Evolutionary conservation across 164 flowering plant species (phyloP), one percentile per base, ranked within the genome.

Genomic region (Warburgia ugandensis): DNA sequence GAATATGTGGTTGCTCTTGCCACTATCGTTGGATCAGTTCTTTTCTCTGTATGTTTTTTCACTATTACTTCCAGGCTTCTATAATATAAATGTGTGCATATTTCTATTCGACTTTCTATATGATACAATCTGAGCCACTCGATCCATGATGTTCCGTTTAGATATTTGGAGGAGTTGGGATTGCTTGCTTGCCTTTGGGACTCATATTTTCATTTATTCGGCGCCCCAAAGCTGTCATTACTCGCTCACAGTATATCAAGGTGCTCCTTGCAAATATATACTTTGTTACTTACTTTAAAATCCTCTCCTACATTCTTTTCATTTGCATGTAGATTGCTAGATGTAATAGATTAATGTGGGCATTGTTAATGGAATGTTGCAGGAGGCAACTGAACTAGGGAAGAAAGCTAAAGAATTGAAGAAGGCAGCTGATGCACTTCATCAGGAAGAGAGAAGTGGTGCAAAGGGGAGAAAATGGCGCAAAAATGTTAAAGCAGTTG

Each of bases 91-190:
- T 26, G 30, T 10, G 23, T n/a, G 12, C 1, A 21, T n/a, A 9
- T 22, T 29, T 39, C 43, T 39, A 16, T 39, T 7, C 21, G 16
- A 39, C 9, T 4, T 22, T 39, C 19, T 16, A 19, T 39, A 11
- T 1, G 35, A 3, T 4, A 39, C 6, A 6, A 19, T 39, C 43
- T 39, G 16, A 39, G 5, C 16, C 3, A 1, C 6, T 10, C 14
- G 21, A 29, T 13, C n/a, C 5, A 29, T 5, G 13, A 16, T 45
- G 43, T 8, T 29, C 22, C 36, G 23, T 57, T n/a, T 22, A 88
- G 99, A 86, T 92, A 51, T 92, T 92, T 76, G 99, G 96, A 47
- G 96, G 99, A 45, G 95, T 88, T 72, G 96, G 96, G 48, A 88
- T 92, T 58, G 85, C 86, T 61, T 80, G 88, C 70, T 63, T 92